A percentile compares a stretch with the other conserved stretches of the same genome.
Conservation (phyloP, 495 filamentous ascomycete genomes). For the Talaromyces thailandensis region DNA sequence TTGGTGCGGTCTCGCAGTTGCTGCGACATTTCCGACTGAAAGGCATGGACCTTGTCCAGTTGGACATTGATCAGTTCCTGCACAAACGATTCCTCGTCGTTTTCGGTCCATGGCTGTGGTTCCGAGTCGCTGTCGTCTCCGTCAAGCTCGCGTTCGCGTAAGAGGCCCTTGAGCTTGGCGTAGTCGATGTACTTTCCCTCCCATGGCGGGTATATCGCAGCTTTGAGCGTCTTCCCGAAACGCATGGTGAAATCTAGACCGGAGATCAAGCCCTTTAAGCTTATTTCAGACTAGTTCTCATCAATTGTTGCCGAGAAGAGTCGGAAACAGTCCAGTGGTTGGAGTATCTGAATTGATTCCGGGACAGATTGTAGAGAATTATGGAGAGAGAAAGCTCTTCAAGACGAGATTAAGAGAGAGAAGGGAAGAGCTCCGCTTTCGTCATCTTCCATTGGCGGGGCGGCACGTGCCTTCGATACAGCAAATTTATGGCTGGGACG, state of each 20-base stretch:
- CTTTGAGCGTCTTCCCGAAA: constrained; percentile 80
- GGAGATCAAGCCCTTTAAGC: background rate
- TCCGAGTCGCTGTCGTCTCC: constrained; percentile 45
- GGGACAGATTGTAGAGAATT: background rate
- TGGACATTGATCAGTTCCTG: constrained; percentile 91
- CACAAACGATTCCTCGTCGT: constrained; percentile 90
- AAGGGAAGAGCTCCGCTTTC: background rate
- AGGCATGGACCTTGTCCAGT: constrained; percentile 88
- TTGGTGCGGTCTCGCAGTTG: constrained; percentile 59
- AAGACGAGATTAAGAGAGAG: background rate
- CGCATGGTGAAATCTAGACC: constrained; percentile 54
- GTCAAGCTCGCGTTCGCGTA: constrained; percentile 57
- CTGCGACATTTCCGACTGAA: constrained; percentile 69
- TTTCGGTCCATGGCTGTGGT: constrained; percentile 69
- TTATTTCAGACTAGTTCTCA: background rate
- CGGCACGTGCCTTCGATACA: background rate
- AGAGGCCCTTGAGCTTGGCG: constrained; percentile 74
- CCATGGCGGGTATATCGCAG: constrained; percentile 81
- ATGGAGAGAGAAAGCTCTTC: background rate
- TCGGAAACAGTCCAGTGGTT: background rate
- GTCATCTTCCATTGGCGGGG: background rate
- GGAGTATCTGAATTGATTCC: background rate
- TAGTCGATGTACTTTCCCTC: constrained; percentile 92
- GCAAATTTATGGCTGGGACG: background rate
- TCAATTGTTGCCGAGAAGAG: background rate